A percentile compares a stretch with the other conserved stretches of the same genome.
These are phyloP conservation scores for Saccharomycopsis fermentans DNA, from an alignment of 805 yeast genomes.

Conservation along the genomic window DNA sequence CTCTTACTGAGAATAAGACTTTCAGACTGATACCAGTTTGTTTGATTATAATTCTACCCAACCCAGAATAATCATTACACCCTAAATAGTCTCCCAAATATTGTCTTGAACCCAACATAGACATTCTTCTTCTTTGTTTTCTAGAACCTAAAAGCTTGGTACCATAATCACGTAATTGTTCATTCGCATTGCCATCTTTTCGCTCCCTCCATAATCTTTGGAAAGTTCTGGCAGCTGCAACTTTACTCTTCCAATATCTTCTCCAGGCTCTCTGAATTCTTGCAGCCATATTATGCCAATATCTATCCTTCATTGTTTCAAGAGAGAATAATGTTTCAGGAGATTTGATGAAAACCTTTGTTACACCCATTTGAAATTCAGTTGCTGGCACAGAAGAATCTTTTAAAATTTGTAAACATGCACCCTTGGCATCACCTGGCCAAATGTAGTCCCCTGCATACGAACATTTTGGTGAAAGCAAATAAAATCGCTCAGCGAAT, in stretches of 20 bases:
- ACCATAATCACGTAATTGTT: constrained; percentile 80
- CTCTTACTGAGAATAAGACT: constrained; percentile 70
- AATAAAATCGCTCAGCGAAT: constrained; percentile 87
- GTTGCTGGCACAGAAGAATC: constrained; percentile 61
- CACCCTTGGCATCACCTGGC: constrained; percentile 49
- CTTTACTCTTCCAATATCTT: constrained; percentile 65
- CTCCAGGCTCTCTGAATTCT: constrained; percentile 97
- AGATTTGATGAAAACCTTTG: constrained; percentile 89
- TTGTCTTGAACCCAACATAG: constrained; percentile 77
- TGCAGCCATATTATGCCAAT: constrained; percentile 98
- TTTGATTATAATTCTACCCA: constrained; percentile 64
- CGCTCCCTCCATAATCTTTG: constrained; percentile 78
- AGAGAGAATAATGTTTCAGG: constrained; percentile 94
- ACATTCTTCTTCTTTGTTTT: constrained; percentile 84
- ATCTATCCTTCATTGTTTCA: constrained; percentile 92
- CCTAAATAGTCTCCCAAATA: constrained; percentile 92
- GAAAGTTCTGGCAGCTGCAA: constrained; percentile 73
- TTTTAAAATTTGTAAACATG: constrained; percentile 40
- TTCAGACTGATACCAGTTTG: constrained; percentile 60
- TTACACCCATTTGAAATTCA: constrained; percentile 86
- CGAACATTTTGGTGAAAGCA: constrained; percentile 80
- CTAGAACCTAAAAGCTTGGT: constrained; percentile 55
- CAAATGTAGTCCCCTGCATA: constrained; percentile 78
- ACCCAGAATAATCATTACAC: constrained; percentile 59
- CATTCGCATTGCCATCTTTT: constrained; percentile 71